Evolutionary conservation across 371 early-diverging fungal genomes (phyloP).

Genomic region (Basidiobolus heterosporus): DNA sequence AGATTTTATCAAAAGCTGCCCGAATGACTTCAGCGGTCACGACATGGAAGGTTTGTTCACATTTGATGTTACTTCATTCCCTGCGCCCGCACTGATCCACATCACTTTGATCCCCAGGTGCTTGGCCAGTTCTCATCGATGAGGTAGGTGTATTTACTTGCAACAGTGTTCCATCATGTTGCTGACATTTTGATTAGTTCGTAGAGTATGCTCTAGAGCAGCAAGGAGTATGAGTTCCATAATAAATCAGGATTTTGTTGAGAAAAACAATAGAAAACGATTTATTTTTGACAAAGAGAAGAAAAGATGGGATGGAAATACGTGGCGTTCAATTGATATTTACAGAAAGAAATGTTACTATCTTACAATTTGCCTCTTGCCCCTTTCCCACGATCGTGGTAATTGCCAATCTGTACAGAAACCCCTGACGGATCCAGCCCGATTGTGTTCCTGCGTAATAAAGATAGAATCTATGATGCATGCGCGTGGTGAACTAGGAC

Average conservation of each 20-base stretch:
- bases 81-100: background rate
- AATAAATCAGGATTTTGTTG: background rate
- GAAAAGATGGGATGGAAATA: background rate
- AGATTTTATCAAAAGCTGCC: constrained; percentile 50
- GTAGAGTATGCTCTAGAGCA: too few species aligned
- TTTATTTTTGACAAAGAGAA: background rate
- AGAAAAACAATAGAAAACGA: background rate
- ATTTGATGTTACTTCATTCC: background rate
- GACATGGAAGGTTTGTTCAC: constrained; percentile 43
- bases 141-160: constrained; percentile 19
- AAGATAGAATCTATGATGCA: too few species aligned
- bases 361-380: too few species aligned
- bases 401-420: too few species aligned
- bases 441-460: too few species aligned
- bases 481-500: too few species aligned
- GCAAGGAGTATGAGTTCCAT: background rate
- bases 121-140: constrained; percentile 72
- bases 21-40: constrained; percentile 39
- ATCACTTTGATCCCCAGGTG: constrained; percentile 17
- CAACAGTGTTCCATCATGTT: background rate
- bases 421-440: too few species aligned
- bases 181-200: too few species aligned
- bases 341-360: too few species aligned
- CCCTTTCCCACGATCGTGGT: too few species aligned
- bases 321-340: too few species aligned